These are phyloP conservation scores for Vinca major DNA, from an alignment of 305 asterid species.

Conservation along the genomic window DNA sequence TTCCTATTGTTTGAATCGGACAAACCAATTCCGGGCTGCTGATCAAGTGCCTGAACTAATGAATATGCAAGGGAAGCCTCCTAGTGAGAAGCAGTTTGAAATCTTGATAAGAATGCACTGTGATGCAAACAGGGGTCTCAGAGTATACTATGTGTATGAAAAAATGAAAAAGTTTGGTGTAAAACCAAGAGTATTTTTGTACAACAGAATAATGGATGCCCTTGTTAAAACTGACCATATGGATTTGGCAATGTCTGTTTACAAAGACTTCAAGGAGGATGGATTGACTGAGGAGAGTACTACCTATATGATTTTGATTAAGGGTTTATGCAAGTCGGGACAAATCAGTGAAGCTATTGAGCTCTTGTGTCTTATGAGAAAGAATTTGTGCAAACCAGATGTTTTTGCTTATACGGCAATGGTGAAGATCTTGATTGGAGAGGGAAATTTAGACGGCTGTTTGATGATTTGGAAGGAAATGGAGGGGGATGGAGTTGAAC, in stretches of 20 bases:
- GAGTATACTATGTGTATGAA: constrained; percentile 79
- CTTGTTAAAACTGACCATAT: constrained; percentile 73
- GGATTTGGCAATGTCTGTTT: constrained; percentile 72
- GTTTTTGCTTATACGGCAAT: constrained; percentile 94
- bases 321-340: constrained; percentile 76
- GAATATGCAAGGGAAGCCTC: constrained; percentile 88
- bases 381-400: constrained; percentile 73
- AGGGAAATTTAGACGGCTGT: constrained; percentile 69
- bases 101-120: constrained; percentile 81
- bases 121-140: constrained; percentile 78
- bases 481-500: constrained; percentile 57
- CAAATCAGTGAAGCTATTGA: constrained; percentile 47
- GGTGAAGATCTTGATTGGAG: constrained; percentile 56
- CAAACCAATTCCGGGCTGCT: constrained; percentile 66
- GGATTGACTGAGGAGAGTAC: constrained; percentile 66
- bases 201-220: constrained; percentile 81
- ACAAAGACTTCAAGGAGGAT: constrained; percentile 64
- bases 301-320: constrained; percentile 73
- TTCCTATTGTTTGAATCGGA: constrained; percentile 68
- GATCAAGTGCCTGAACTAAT: constrained; percentile 94
- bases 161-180: constrained; percentile 89
- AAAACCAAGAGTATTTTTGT: constrained; percentile 76
- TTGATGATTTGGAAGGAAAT: constrained; percentile 78
- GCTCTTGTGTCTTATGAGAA: constrained; percentile 65
- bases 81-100: constrained; percentile 88